Evolutionary conservation across 2,329 filamentous ascomycete genomes (phyloP).

Genomic region (Coniochaeta prunicola): DNA sequence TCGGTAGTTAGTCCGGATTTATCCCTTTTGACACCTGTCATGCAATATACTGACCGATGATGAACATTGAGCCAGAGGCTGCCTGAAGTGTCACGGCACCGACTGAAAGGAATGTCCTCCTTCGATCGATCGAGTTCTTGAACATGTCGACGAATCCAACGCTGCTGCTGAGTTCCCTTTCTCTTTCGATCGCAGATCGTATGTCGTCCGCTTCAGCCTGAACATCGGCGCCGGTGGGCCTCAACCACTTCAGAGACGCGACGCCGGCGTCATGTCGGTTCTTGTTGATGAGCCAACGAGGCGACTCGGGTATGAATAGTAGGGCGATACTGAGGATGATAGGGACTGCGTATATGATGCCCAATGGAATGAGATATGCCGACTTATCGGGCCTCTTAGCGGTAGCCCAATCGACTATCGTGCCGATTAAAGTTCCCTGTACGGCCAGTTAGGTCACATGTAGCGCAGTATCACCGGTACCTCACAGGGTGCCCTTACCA

Average conservation of each 20-base stretch:
- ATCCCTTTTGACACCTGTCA: neutral
- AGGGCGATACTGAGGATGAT: conserved; percentile 17
- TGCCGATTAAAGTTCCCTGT: conserved; percentile 34
- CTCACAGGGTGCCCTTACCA: conserved; percentile 16
- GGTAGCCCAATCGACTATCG: conserved; percentile 30
- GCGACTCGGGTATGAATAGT: conserved; percentile 24
- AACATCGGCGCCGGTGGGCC: conserved; percentile 21
- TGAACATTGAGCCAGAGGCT: conserved; percentile 35
- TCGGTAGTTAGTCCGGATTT: neutral
- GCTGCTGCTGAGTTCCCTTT: conserved; percentile 23
- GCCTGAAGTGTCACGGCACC: conserved; percentile 35
- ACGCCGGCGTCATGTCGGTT: conserved; percentile 20
- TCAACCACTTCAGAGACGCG: conserved; percentile 26
- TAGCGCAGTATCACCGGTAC: conserved; percentile 10
- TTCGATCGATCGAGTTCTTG: conserved; percentile 34
- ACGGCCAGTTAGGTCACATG: conserved; percentile 7
- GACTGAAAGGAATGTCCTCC: conserved; percentile 33
- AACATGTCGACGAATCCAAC: conserved; percentile 34
- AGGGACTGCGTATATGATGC: conserved; percentile 22
- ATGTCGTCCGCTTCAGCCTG: conserved; percentile 26
- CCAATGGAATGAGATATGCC: conserved; percentile 22
- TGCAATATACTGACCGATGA: conserved; percentile 23
- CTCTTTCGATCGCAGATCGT: conserved; percentile 23
- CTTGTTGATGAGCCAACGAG: conserved; percentile 21
- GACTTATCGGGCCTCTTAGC: conserved; percentile 20